A percentile compares a stretch with the other conserved stretches of the same genome.
phyloP scores from a whole-genome alignment of 2,329 filamentous ascomycete species.

The Fusarium paranaense region DNA sequence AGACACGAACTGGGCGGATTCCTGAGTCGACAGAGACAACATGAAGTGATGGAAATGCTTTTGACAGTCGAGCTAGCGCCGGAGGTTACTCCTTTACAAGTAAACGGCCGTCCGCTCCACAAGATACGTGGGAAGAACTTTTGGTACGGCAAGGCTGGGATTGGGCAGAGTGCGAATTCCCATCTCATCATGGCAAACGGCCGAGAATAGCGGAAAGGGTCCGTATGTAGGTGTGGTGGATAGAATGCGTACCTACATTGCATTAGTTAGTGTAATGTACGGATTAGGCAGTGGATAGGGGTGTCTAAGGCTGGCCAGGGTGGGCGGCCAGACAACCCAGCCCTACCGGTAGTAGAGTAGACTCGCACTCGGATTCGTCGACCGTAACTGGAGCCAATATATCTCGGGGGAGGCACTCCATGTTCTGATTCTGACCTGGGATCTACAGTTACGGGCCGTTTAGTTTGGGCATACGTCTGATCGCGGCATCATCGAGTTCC shows the following conservation, averaged over 20 bases:
- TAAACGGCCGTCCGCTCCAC: background rate
- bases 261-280: background rate
- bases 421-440: background rate
- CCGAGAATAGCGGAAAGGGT: background rate
- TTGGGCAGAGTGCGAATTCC: background rate
- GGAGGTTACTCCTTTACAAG: background rate
- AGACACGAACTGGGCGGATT: background rate
- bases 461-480: background rate
- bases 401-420: background rate
- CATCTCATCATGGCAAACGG: background rate
- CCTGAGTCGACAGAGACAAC: background rate
- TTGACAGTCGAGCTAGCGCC: background rate
- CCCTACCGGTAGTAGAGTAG: background rate
- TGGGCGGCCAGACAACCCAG: background rate
- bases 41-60: background rate
- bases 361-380: background rate
- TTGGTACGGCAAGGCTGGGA: background rate
- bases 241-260: background rate
- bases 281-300: background rate
- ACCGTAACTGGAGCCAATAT: background rate
- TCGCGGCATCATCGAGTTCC: background rate
- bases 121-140: background rate
- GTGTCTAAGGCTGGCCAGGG: background rate
- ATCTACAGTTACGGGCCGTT: background rate
- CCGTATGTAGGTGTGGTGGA: background rate